Percentiles rank a stretch among this genome's conserved stretches.
Conservation (phyloP, 192 early-diverging fungal species). For the Mycoemilia scoparia region DNA sequence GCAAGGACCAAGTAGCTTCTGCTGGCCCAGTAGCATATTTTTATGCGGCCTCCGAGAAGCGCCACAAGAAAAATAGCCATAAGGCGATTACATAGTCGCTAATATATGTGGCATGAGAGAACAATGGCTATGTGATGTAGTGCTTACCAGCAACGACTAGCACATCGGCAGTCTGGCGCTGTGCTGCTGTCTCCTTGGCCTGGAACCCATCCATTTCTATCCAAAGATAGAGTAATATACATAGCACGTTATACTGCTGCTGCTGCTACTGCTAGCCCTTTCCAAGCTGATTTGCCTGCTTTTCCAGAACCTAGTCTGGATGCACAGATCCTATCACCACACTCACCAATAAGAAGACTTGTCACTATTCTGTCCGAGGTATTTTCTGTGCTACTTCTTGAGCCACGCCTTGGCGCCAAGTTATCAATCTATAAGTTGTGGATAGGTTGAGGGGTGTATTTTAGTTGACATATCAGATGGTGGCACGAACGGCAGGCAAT, state of each 20-base stretch:
- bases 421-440: constrained; percentile 52
- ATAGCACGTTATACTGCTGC: background rate
- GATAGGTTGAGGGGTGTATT: background rate
- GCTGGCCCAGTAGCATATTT: background rate
- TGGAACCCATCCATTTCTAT: constrained; percentile 32
- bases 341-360: constrained; percentile 42
- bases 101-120: background rate
- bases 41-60: too few relatives aligned
- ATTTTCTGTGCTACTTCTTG: constrained; percentile 51
- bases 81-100: background rate
- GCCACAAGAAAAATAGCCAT: constrained; percentile 2
- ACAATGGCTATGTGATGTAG: too few relatives aligned
- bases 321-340: background rate
- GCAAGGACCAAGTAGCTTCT: background rate
- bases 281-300: too few relatives aligned
- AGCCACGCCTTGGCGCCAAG: constrained; percentile 55
- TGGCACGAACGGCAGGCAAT: background rate
- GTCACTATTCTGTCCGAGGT: constrained; percentile 80
- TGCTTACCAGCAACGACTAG: constrained; percentile 49
- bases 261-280: too few relatives aligned
- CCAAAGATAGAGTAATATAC: background rate
- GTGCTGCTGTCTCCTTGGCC: constrained; percentile 9
- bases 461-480: background rate
- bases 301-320: background rate
- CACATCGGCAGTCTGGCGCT: constrained; percentile 24